Evolutionary conservation across 495 filamentous ascomycete genomes (phyloP), one percentile per base, ranked within the genome.

Genomic region (Penicillium nucicola): DNA sequence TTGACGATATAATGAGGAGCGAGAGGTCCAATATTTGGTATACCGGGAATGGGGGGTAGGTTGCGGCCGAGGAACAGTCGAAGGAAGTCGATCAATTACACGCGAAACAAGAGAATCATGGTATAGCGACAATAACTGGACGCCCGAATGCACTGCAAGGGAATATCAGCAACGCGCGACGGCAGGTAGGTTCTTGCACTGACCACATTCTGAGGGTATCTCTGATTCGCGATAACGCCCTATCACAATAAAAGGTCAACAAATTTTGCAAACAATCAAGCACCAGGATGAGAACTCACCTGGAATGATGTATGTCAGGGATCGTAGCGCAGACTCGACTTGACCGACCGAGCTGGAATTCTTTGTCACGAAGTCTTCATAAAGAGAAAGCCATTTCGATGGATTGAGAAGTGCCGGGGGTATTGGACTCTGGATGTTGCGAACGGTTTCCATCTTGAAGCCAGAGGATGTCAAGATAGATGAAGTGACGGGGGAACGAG

Each of bases 221-320:
- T 96, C 92, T 30, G 91, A 88, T 63, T 97, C 92, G 55, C 90
- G 84, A 68, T 95, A 96, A 42, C 91, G 90, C 50, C 92, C 89
- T 91, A 54, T n/a, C n/a, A n/a, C n/a, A n/a, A n/a, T n/a, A n/a
- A n/a, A n/a, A n/a, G 18, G 47, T 17, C 12, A 46, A 22, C 1
- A 28, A 13, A 10, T 8, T 11, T 25, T 18, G 15, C 14, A 35
- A 12, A 23, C 7, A 4, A 10, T 22, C 23, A 31, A 11, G 4
- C 3, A 32, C 23, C 4, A 18, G 23, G 47, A 31, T 20, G 7
- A 14, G 9, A 8, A 19, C 75, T 42, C 60, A 90, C 87, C 89
- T 40, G 93, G 93, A 20, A 98, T 92, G 58, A 98, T 92, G 65
- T 97, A 97, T 17, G 92, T 95, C 43, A 98, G 72, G 4, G 88